phyloP scores from a whole-genome alignment of 225 moss, liverwort and hornwort species.

The Lunularia cruciata region DNA sequence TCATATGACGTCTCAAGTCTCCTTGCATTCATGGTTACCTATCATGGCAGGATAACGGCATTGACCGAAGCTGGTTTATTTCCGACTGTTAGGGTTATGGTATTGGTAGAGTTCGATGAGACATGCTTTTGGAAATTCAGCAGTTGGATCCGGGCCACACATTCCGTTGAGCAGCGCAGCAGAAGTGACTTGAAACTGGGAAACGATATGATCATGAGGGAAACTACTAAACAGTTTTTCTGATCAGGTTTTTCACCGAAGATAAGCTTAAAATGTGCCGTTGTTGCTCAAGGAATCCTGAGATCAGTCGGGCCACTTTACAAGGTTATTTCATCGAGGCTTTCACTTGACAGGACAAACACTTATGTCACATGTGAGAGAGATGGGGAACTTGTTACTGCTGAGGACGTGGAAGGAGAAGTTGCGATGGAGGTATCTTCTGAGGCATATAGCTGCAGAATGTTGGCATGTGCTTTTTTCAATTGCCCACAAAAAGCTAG shows the following conservation, averaged over 20 bases:
- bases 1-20: too few relatives aligned
- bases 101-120: too few relatives aligned
- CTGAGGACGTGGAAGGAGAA: constrained; percentile 25
- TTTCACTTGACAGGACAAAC: constrained; percentile 14
- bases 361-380: constrained; percentile 36
- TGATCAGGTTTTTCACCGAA: background rate
- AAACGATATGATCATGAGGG: too few relatives aligned
- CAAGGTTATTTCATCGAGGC: constrained; percentile 29
- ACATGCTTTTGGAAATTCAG: too few relatives aligned
- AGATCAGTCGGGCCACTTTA: constrained; percentile 33
- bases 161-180: too few relatives aligned
- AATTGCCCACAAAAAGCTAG: too few relatives aligned
- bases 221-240: background rate
- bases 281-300: constrained; percentile 30
- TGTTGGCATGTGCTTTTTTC: background rate
- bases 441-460: background rate
- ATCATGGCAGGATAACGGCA: too few relatives aligned
- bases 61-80: too few relatives aligned
- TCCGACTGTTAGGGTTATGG: too few relatives aligned
- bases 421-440: constrained; percentile 24
- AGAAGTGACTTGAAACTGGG: too few relatives aligned
- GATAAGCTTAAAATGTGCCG: constrained; percentile 21
- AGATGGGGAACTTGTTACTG: constrained; percentile 26
- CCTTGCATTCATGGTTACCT: too few relatives aligned
- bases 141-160: too few relatives aligned